Percentiles rank a stretch among this genome's conserved stretches.
Evolutionary conservation across 1,284 basidiomycete genomes (phyloP).

Genomic region (Cryptococcus amylolentus): DNA sequence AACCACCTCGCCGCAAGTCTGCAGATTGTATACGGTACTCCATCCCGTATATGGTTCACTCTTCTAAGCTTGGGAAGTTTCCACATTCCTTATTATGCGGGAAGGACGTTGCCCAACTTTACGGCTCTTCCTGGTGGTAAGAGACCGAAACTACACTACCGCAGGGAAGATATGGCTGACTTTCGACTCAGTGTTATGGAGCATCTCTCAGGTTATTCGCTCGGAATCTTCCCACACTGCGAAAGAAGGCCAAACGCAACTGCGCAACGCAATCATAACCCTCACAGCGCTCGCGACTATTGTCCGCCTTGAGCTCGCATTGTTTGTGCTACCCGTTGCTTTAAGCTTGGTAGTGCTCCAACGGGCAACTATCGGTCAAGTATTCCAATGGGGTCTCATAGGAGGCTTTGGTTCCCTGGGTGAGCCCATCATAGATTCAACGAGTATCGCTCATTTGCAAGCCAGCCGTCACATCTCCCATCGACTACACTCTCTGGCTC

Average conservation of each 20-base stretch:
- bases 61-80: constrained; percentile 77
- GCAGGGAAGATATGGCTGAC: background rate
- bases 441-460: constrained; percentile 9
- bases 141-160: constrained; percentile 21
- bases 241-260: constrained; percentile 4
- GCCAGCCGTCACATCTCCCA: constrained; percentile 59
- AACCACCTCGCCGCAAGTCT: constrained; percentile 64
- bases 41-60: constrained; percentile 61
- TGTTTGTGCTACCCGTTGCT: constrained; percentile 63
- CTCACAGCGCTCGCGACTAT: constrained; percentile 69
- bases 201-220: constrained; percentile 22
- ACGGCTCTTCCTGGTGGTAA: constrained; percentile 76
- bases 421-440: constrained; percentile 44
- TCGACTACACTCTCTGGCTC: constrained; percentile 87
- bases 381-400: constrained; percentile 58
- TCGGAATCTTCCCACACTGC: constrained; percentile 8
- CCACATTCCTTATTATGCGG: constrained; percentile 88
- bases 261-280: constrained; percentile 43
- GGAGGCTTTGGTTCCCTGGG: constrained; percentile 60
- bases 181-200: constrained; percentile 4
- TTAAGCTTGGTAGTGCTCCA: constrained; percentile 58
- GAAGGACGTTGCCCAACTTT: constrained; percentile 91
- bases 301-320: constrained; percentile 74
- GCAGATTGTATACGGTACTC: constrained; percentile 60
- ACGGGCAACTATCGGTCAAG: constrained; percentile 52